These are phyloP conservation scores for Globisporangium camurandrum DNA, from an alignment of 352 stramenopile species.

Conservation along the genomic window DNA sequence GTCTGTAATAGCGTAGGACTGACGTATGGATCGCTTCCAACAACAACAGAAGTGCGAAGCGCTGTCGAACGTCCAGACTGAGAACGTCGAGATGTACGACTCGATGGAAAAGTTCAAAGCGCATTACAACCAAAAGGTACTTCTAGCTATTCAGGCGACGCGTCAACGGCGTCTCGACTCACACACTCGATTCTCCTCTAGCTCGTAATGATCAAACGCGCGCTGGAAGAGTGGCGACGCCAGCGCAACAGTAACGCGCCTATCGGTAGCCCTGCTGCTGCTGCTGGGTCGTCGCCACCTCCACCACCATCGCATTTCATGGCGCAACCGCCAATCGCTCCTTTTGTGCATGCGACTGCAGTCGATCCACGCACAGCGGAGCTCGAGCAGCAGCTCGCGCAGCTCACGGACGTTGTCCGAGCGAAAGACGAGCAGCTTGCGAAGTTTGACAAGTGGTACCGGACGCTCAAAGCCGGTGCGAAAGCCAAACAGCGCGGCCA, in stretches of 20 bases:
- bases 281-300: neutral
- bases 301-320: neutral
- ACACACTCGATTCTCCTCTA: conserved; percentile 9
- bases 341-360: neutral
- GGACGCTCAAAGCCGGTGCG: conserved; percentile 73
- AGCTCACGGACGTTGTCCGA: conserved; percentile 39
- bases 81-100: conserved; percentile 73
- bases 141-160: neutral
- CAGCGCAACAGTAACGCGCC: conserved; percentile 35
- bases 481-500: conserved; percentile 79
- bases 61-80: conserved; percentile 56
- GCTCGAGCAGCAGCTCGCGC: conserved; percentile 39
- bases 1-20: neutral
- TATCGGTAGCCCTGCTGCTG: no score
- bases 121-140: conserved; percentile 85
- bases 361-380: conserved; percentile 7
- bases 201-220: conserved; percentile 85
- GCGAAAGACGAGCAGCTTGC: conserved; percentile 62
- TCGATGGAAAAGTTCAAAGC: conserved; percentile 83
- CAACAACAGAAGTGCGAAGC: conserved; percentile 68
- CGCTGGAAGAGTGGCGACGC: conserved; percentile 83
- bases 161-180: neutral
- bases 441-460: conserved; percentile 86
- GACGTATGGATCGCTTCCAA: no score
- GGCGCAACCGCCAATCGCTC: no score